A percentile compares a stretch with the other conserved stretches of the same genome.
Conservation (phyloP, 1,284 basidiomycete species). For the Melampsora larici-populina region DNA sequence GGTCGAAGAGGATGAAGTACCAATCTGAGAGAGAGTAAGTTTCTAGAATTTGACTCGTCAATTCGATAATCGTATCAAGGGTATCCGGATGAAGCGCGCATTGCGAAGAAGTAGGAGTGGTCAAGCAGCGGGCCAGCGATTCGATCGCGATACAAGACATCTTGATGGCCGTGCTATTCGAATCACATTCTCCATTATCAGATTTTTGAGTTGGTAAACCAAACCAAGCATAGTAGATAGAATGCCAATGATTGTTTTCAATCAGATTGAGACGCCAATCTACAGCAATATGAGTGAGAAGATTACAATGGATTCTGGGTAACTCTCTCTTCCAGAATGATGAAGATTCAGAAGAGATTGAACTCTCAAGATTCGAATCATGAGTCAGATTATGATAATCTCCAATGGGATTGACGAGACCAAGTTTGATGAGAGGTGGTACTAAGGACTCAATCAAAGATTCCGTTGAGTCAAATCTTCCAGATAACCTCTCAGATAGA, state of each 20-base stretch:
- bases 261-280: constrained; percentile 5
- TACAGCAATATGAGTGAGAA: neutral
- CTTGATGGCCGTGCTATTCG: neutral
- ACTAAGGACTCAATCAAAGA: neutral
- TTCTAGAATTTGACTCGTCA: neutral
- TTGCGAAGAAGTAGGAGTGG: neutral
- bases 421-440: neutral
- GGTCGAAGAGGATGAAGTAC: neutral
- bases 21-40: constrained; percentile 4
- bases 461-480: neutral
- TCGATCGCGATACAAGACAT: neutral
- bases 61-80: neutral
- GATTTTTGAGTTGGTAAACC: neutral
- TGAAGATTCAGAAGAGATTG: neutral
- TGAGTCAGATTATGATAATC: no score
- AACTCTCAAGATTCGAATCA: neutral
- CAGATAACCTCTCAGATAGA: neutral
- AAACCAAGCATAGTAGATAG: constrained; percentile 6
- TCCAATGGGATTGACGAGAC: neutral
- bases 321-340: constrained; percentile 10
- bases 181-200: neutral
- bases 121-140: neutral
- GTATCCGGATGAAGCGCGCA: constrained; percentile 4
- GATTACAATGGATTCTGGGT: constrained; percentile 5
- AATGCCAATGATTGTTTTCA: neutral